Evolutionary conservation across 2,329 filamentous ascomycete species (phyloP), one percentile per base, ranked within the genome.

Genomic region (Fusarium luffae): DNA sequence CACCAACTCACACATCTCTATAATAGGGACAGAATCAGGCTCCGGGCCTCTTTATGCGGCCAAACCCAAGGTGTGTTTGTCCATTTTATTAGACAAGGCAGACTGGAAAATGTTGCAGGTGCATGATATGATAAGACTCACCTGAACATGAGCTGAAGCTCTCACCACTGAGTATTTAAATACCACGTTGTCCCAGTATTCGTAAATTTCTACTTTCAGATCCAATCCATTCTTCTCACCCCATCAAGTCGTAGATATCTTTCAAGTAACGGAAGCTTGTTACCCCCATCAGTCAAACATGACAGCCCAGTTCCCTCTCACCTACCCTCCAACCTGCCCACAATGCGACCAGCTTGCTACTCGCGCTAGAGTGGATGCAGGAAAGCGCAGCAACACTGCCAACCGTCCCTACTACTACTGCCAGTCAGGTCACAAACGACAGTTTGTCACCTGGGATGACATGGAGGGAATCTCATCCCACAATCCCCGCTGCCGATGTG

Each of bases 171-270:
- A 37, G 4, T 37, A 37, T 37, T n/a, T 37, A 37, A 37, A 37
- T 37, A 12, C 18, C 18, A 11, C 10, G 18, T 37, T 5, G 18
- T 12, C 18, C 18, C 34, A n/a, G 10, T n/a, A 1, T 37, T 37
- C 18, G 18, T 7, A 4, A 6, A 7, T 7, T n/a, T 11, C 5
- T 37, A n/a, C 18, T 7, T 12, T 7, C 34, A 7, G 34, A 37
- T 7, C 0, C 34, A 7, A n/a, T 1, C 10, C 16, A 37, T 11
- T 7, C 18, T 4, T n/a, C 9, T 6, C 32, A n/a, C n/a, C 5
- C 3, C 5, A 18, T n/a, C 9, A n/a, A n/a, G n/a, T n/a, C n/a
- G n/a, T n/a, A n/a, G n/a, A n/a, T n/a, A n/a, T n/a, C n/a, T n/a
- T n/a, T n/a, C n/a, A n/a, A n/a, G 18, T 37, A n/a, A 37, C n/a